Base-by-base conservation (phyloP, 2,329 filamentous ascomycete genomes). In the Microdochium bolleyi region DNA sequence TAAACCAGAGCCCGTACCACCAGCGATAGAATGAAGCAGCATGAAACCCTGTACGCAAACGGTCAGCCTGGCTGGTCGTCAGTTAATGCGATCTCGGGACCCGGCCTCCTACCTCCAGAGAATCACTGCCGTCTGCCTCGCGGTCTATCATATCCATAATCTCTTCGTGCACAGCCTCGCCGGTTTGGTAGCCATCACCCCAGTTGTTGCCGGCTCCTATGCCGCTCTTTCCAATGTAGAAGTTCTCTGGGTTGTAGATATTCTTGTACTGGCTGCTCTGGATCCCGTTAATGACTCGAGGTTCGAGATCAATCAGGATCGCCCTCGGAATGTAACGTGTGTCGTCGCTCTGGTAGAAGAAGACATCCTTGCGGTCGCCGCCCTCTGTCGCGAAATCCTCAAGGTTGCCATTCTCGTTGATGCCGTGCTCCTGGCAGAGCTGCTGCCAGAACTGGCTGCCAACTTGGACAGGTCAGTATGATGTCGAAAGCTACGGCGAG, bases 61-160 rank as follows among this genome's bases (percentile, higher is more conserved):
- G 16, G 10, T 46, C 22, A 46, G 41, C 19, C 19, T 7, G 41
- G 13, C 8, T 19, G 19, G 19, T 38, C 14, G 55, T 70, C 50
- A 69, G 63, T 38, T 44, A 34, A 24, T 19, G n/a, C 11, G 13
- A 24, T 2, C 21, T 16, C 5, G 3, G n/a, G 2, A 25, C 7
- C 22, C 32, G 13, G 4, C 24, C n/a, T 48, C 68, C 37, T 68
- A 88, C 87, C 77, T 99, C 94, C 3, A 99, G 79, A 51, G 92
- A 96, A 70, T 99, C 94, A 67, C 92, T 97, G 30, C 95, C 95
- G 70, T 99, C 94, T 16, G 95, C 94, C 69, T 99, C 94, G 55
- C 94, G 87, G 67, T 99, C 94, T 64, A 99, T 96, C 91, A 99
- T 99, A 69, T 99, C 95, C 79, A 99, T 89, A 53, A 99, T 90